A percentile compares a stretch with the other conserved stretches of the same genome.
Evolutionary conservation across 73 alveolate genomes (phyloP).

Genomic region (Tetrahymena thermophila): DNA sequence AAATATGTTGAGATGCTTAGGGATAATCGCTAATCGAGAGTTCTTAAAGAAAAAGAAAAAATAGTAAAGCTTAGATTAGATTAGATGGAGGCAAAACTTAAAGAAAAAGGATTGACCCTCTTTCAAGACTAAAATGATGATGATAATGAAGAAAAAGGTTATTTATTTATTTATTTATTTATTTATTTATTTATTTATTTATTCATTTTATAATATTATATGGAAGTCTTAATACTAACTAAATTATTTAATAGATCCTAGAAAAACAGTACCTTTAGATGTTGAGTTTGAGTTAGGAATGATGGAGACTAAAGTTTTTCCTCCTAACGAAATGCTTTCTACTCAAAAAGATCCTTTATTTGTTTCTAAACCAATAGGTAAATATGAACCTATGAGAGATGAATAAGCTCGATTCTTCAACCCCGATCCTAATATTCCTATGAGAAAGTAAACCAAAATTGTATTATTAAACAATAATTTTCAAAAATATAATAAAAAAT

Average conservation of each 20-base stretch:
- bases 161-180: not conserved
- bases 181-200: too few relatives aligned
- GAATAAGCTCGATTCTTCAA: not conserved
- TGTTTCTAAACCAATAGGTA: constrained; percentile 37
- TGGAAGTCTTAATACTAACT: not conserved
- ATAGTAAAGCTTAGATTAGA: constrained; percentile 14
- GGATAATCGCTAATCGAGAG: constrained; percentile 29
- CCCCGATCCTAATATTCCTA: not conserved
- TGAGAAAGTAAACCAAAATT: not conserved
- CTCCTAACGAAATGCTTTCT: constrained; percentile 8
- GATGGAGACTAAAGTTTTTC: constrained; percentile 9
- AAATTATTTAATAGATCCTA: not conserved
- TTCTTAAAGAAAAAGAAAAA: constrained; percentile 27
- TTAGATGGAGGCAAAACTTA: constrained; percentile 8
- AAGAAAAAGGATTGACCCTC: not conserved
- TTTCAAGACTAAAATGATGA: constrained; percentile 7
- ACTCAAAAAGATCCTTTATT: constrained; percentile 10
- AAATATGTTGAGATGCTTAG: constrained; percentile 12
- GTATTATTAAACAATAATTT: not conserved
- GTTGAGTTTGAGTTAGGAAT: constrained; percentile 32
- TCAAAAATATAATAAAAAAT: too few relatives aligned
- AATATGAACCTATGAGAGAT: constrained; percentile 20
- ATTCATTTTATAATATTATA: not conserved
- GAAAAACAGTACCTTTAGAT: constrained; percentile 21
- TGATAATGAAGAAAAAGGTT: not conserved